These are phyloP conservation scores for Ogataea henricii DNA, from an alignment of 805 yeast species.

Conservation along the genomic window DNA sequence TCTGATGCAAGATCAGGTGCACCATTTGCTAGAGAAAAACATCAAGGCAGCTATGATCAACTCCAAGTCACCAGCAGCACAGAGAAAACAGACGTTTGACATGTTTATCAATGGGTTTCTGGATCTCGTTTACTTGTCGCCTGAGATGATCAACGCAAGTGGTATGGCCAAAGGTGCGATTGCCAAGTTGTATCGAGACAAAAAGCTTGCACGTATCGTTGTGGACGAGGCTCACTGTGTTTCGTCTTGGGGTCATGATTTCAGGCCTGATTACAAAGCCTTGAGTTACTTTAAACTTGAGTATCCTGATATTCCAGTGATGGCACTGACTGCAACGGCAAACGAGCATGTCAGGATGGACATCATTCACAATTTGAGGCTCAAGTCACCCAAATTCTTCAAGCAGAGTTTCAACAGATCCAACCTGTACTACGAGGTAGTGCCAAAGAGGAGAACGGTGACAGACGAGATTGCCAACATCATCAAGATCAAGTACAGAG, in stretches of 20 bases:
- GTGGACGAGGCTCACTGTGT: constrained; percentile 99
- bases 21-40: constrained; percentile 64
- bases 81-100: constrained; percentile 62
- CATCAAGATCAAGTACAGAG: constrained; percentile 50
- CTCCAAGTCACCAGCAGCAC: constrained; percentile 68
- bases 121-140: constrained; percentile 83
- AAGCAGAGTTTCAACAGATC: constrained; percentile 92
- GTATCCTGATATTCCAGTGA: constrained; percentile 81
- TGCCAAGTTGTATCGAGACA: constrained; percentile 51
- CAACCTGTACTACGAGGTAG: constrained; percentile 77
- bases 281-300: constrained; percentile 69
- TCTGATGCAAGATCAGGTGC: constrained; percentile 96
- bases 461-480: constrained; percentile 61
- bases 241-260: constrained; percentile 98
- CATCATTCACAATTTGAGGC: constrained; percentile 73
- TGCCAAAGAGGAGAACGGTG: constrained; percentile 59
- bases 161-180: constrained; percentile 66
- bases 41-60: constrained; percentile 87
- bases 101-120: constrained; percentile 65
- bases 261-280: constrained; percentile 91
- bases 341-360: constrained; percentile 87
- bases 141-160: constrained; percentile 89
- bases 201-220: constrained; percentile 77
- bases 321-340: constrained; percentile 98
- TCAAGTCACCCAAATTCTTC: constrained; percentile 61